Percentiles rank a stretch among this genome's conserved stretches.
Conservation (phyloP, 2,329 filamentous ascomycete genomes). For the Juglanconis oblonga region DNA sequence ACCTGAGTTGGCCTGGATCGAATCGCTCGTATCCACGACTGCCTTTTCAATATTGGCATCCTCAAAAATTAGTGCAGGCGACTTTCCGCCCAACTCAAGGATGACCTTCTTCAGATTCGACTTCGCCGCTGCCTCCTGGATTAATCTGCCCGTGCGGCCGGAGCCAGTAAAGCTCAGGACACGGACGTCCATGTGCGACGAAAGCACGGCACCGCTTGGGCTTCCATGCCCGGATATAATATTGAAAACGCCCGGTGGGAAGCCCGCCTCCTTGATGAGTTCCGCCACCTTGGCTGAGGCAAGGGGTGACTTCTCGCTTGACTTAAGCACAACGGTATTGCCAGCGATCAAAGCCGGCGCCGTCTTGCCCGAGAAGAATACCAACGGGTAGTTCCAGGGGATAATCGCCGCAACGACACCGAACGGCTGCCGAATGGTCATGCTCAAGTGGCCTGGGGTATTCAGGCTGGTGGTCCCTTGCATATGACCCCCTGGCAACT, state of each 20-base stretch:
- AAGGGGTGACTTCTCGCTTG: constrained; percentile 52
- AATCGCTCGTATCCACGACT: constrained; percentile 47
- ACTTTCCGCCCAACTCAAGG: constrained; percentile 68
- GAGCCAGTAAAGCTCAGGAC: constrained; percentile 78
- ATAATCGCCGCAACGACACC: constrained; percentile 57
- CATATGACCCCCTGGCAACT: constrained; percentile 27
- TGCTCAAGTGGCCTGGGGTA: constrained; percentile 43
- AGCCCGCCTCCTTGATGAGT: constrained; percentile 68
- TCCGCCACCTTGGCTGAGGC: constrained; percentile 39
- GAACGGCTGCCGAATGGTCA: constrained; percentile 47
- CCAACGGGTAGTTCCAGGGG: constrained; percentile 53
- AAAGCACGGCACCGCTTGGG: constrained; percentile 64
- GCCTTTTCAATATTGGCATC: constrained; percentile 64
- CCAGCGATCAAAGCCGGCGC: constrained; percentile 47
- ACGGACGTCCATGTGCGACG: constrained; percentile 65
- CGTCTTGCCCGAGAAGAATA: constrained; percentile 44
- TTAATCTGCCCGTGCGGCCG: constrained; percentile 65
- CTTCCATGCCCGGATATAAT: constrained; percentile 68
- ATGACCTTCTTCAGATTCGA: constrained; percentile 64
- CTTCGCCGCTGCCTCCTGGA: constrained; percentile 68
- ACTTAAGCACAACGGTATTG: constrained; percentile 51
- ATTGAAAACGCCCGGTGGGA: constrained; percentile 73
- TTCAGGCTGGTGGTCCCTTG: constrained; percentile 45
- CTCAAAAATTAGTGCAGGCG: constrained; percentile 61
- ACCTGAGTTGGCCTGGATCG: constrained; percentile 52